Conservation (phyloP, 208 protist species). For the Leishmania tarentolae region DNA sequence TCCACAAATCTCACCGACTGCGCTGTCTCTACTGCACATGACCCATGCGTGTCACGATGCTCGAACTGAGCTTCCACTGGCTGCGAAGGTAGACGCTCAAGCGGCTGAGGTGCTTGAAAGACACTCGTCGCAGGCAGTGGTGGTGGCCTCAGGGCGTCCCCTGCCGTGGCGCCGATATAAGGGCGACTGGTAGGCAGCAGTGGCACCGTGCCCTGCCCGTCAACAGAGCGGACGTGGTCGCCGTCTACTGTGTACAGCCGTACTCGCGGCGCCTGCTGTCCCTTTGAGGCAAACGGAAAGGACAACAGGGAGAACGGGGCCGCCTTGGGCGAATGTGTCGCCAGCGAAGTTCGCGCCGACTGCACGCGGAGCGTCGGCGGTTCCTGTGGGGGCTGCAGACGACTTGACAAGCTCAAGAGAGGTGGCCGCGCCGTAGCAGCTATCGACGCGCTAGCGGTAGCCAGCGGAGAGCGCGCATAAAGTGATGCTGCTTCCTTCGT, state of each 20-base stretch:
- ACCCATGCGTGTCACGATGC: no score
- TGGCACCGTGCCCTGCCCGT: neutral
- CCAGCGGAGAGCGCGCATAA: neutral
- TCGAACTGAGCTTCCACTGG: neutral
- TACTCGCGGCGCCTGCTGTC: conserved; percentile 7
- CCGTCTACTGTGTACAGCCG: conserved; percentile 28
- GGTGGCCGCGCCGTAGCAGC: neutral
- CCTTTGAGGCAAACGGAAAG: neutral
- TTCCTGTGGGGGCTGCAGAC: conserved; percentile 38
- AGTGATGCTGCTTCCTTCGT: neutral
- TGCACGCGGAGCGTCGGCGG: conserved; percentile 22
- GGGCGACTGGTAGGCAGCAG: neutral
- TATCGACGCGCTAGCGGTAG: neutral
- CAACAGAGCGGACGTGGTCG: conserved; percentile 5
- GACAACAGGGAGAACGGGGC: conserved; percentile 9
- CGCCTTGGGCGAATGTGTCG: no score
- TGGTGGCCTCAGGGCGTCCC: conserved; percentile 31
- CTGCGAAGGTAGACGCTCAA: conserved; percentile 35
- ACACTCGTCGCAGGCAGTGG: conserved; percentile 63
- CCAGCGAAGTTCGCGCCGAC: conserved; percentile 3
- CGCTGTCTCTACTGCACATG: no score
- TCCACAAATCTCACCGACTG: neutral
- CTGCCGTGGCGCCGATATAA: no score
- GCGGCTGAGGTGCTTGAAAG: conserved; percentile 46
- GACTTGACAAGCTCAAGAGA: conserved; percentile 16